phyloP scores from a whole-genome alignment of 331 rosid genomes.

The Cydonia oblonga region DNA sequence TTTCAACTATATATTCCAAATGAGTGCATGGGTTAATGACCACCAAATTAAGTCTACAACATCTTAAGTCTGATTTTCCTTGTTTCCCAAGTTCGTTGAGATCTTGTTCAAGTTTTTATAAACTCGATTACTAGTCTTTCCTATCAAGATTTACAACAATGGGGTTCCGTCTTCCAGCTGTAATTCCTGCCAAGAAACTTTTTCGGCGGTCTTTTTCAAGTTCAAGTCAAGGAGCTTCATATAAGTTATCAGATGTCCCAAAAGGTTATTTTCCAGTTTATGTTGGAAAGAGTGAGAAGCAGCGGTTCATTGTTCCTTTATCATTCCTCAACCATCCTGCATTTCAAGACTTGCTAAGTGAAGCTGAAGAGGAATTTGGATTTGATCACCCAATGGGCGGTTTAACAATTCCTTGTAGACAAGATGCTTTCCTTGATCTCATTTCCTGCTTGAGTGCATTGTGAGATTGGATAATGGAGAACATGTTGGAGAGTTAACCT shows the following conservation, averaged over 20 bases:
- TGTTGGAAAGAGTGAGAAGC: slow-evolving; percentile 19
- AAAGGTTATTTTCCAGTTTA: slow-evolving; percentile 25
- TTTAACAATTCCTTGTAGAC: neutral
- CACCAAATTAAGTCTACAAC: neutral
- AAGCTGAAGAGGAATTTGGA: slow-evolving; percentile 18
- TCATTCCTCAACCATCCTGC: slow-evolving; percentile 7
- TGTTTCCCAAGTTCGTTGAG: neutral
- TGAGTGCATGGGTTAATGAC: neutral
- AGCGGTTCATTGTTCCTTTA: slow-evolving; percentile 9
- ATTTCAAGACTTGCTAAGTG: slow-evolving; percentile 13
- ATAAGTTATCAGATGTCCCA: neutral
- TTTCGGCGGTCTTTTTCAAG: too few relatives aligned
- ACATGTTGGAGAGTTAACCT: too few relatives aligned
- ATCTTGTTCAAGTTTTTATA: neutral
- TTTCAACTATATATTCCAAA: neutral
- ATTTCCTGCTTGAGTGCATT: neutral
- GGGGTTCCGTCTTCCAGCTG: too few relatives aligned
- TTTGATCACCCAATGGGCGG: slow-evolving; percentile 26
- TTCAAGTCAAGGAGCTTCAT: too few relatives aligned
- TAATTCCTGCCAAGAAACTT: too few relatives aligned
- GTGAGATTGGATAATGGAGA: neutral
- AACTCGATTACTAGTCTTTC: too few relatives aligned
- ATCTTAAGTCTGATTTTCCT: neutral
- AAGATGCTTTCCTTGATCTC: neutral
- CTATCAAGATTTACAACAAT: neutral